Evolutionary conservation across 1,284 basidiomycete genomes (phyloP).

Genomic region (Phaffia rhodozyma): DNA sequence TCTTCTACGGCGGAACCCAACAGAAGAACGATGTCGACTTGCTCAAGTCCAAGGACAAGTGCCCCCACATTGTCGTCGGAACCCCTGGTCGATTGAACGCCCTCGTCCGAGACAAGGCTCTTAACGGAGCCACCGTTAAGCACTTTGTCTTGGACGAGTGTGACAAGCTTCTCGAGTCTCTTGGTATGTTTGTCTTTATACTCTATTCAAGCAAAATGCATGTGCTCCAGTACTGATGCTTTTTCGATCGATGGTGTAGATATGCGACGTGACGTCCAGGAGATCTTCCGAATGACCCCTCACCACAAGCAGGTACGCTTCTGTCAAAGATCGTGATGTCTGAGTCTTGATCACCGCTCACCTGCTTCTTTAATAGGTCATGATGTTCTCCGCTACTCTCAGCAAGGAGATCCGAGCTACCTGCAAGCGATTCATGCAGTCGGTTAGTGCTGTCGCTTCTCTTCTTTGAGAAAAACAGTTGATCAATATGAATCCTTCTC

Average conservation of each 20-base stretch:
- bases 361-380: conserved; percentile 45
- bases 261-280: conserved; percentile 99
- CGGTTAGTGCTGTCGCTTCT: conserved; percentile 47
- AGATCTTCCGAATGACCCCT: conserved; percentile 98
- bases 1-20: conserved; percentile 95
- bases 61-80: conserved; percentile 97
- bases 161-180: conserved; percentile 99
- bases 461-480: background rate
- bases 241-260: conserved; percentile 45
- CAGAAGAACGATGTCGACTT: conserved; percentile 88
- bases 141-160: conserved; percentile 99
- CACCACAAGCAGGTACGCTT: conserved; percentile 78
- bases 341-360: background rate
- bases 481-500: background rate
- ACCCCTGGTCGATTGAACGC: conserved; percentile 94
- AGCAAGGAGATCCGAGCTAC: conserved; percentile 94
- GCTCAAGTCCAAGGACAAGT: conserved; percentile 91
- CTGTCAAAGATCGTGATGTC: background rate
- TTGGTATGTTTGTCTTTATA: conserved; percentile 70
- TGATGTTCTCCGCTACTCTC: conserved; percentile 99
- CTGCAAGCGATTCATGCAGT: conserved; percentile 99
- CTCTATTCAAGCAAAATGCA: background rate
- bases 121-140: conserved; percentile 81
- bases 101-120: conserved; percentile 77
- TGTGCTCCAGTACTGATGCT: background rate